These are phyloP conservation scores for Dryas alaskensis DNA, from an alignment of 306 rosid species.

Conservation along the genomic window DNA sequence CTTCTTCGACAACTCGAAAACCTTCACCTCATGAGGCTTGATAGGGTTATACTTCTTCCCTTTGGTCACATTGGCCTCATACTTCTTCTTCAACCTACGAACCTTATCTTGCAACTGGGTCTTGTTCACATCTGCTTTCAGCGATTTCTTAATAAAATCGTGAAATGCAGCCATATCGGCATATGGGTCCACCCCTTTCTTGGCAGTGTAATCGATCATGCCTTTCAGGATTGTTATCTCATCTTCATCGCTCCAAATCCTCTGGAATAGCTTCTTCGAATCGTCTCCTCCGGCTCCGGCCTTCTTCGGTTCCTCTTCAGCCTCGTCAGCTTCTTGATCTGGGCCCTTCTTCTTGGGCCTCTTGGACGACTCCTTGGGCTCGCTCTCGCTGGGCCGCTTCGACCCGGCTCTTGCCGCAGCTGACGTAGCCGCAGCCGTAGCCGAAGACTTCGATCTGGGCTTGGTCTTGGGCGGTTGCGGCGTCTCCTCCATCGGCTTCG, in stretches of 20 bases:
- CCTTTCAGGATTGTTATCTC: slow-evolving; percentile 49
- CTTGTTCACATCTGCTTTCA: slow-evolving; percentile 36
- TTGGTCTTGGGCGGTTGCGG: slow-evolving; percentile 27
- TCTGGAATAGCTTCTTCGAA: slow-evolving; percentile 43
- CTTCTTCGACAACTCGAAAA: slow-evolving; percentile 49
- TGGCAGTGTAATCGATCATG: slow-evolving; percentile 30
- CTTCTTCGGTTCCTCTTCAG: slow-evolving; percentile 42
- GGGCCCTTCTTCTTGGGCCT: slow-evolving; percentile 41
- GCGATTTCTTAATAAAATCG: slow-evolving; percentile 43
- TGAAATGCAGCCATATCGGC: slow-evolving; percentile 33
- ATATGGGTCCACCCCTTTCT: slow-evolving; percentile 37
- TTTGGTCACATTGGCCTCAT: slow-evolving; percentile 9
- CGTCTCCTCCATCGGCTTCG: slow-evolving; percentile 55
- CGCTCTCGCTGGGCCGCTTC: slow-evolving; percentile 36
- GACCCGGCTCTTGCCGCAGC: slow-evolving; percentile 23
- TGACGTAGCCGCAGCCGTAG: slow-evolving; percentile 7
- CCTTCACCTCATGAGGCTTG: slow-evolving; percentile 40
- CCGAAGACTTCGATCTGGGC: slow-evolving; percentile 38
- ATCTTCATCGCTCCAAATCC: slow-evolving; percentile 60
- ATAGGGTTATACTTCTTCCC: slow-evolving; percentile 34
- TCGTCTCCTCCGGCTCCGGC: slow-evolving; percentile 24
- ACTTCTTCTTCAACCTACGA: slow-evolving; percentile 59
- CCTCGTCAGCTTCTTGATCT: slow-evolving; percentile 17
- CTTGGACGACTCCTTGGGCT: slow-evolving; percentile 24
- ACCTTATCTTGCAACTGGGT: slow-evolving; percentile 51